A percentile compares a stretch with the other conserved stretches of the same genome.
Conservation (phyloP, 495 filamentous ascomycete species). For the Barbatosphaeria neglecta region DNA sequence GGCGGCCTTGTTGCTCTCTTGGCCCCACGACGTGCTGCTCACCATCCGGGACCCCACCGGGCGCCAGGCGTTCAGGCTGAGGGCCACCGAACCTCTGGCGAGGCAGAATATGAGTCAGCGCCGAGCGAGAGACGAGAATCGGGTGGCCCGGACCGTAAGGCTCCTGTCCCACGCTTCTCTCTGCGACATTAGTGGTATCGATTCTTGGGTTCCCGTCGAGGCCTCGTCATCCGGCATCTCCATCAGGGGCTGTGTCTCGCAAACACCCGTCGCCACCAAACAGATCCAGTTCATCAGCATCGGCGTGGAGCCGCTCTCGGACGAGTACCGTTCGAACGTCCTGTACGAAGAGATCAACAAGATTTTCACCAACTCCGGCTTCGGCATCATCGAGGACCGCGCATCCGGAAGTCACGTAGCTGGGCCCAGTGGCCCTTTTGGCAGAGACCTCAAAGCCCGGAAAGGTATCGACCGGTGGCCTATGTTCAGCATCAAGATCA, state of each 20-base stretch:
- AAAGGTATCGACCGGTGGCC: conserved; percentile 77
- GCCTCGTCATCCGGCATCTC: conserved; percentile 48
- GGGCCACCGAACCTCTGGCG: background rate
- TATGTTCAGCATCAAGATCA: conserved; percentile 80
- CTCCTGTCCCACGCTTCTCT: conserved; percentile 56
- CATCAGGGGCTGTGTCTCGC: conserved; percentile 58
- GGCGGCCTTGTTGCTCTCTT: conserved; percentile 56
- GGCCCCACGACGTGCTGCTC: conserved; percentile 34
- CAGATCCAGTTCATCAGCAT: conserved; percentile 70
- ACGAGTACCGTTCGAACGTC: conserved; percentile 45
- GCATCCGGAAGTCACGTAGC: conserved; percentile 11
- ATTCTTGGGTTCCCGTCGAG: conserved; percentile 55
- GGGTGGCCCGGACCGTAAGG: conserved; percentile 7
- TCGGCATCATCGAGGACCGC: conserved; percentile 51
- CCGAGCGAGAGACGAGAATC: background rate
- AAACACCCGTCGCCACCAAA: conserved; percentile 56
- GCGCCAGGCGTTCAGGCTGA: conserved; percentile 6
- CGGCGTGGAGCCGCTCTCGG: conserved; percentile 48
- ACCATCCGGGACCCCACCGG: conserved; percentile 27
- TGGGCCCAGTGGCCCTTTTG: conserved; percentile 33
- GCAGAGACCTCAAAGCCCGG: conserved; percentile 42
- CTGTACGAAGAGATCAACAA: conserved; percentile 72
- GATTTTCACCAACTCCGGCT: conserved; percentile 65
- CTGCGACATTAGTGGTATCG: conserved; percentile 34
- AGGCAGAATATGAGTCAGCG: background rate